Evolutionary conservation across 2,329 filamentous ascomycete genomes (phyloP), one percentile per base, ranked within the genome.

Genomic region (Ophiostoma quercus): DNA sequence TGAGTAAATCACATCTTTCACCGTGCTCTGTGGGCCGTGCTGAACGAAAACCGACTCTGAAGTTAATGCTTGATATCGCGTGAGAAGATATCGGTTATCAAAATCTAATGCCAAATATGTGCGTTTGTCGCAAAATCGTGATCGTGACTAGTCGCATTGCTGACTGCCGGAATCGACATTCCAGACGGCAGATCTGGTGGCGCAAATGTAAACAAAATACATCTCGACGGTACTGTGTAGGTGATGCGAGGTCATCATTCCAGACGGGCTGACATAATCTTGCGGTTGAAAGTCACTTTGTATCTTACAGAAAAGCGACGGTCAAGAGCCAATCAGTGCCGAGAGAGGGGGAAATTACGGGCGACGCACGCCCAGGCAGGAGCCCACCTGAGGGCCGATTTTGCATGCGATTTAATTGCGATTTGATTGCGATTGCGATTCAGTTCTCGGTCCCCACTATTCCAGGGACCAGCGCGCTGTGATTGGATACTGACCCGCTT

Each of bases 311-410:
- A 29, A 19, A 5, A 43, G 16, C 11, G 41, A 54, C 47, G 47
- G 47, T 25, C n/a, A 57, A 57, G 1, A 9, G 12, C 51, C 51
- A 57, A 57, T 57, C 22, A 57, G 51, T 57, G 22, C n/a, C 51
- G 8, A 57, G 57, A 62, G 57, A 62, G 57, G 57, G 57, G 57
- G 57, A 62, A 62, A 62, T 62, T 62, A 62, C 57, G 57, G 57
- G 25, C 57, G 57, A 34, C 57, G 57, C 51, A 62, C 57, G 57
- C 25, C 57, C 25, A 62, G 51, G 51, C 22, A 54, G 8, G n/a
- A 54, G n/a, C 51, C 51, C 51, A 54, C 51, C n/a, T 0, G 54
- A 29, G 54, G 22, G 57, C 57, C 57, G 57, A 22, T 32, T 62
- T 32, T 62, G 25, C 57, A 16, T 32, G 22, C 25, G 57, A 29